Base-by-base conservation (phyloP, 148 eudicot genomes). In the Chenopodium formosanum region DNA sequence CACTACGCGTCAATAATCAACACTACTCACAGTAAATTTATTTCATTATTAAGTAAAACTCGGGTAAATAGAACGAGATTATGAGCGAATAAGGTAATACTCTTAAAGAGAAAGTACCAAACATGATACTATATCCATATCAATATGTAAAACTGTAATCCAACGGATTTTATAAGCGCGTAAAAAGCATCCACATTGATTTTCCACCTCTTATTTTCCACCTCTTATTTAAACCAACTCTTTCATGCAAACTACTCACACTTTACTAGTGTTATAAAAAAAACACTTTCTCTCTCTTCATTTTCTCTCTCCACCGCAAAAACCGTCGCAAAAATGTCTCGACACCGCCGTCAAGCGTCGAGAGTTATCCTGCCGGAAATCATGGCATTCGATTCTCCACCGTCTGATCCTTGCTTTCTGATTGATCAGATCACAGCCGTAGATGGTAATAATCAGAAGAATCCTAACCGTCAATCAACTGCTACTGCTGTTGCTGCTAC, bases 341-440 rank as follows among this genome's bases (percentile, higher is more conserved):
- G 78, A 14, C 83, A 81, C 74, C 83, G 83, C 66, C 83, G 83
- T 3, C 78, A 74, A 81, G 65, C 62, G 1, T 81, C 83, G 1
- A 50, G 20, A 19, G 78, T 76, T 0, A 52, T 48, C 1, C 78
- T 47, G 0, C 47, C 48, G 0, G 78, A 81, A 29, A 0, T 74
- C 20, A 8, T 7, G 7, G 2, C 52, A 50, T 48, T 81, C 32
- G 83, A 63, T n/a, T 3, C 48, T 4, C 67, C 58, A 29, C n/a
- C 78, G 27, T 47, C 72, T 20, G 66, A 76, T 66, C 83, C 72
- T 20, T 67, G 68, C 9, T 48, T 74, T 1, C 7, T 34, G 4
- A 9, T 31, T n/a, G 72, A 75, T 32, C 78, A 75, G 74, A 81
- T 75, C 83, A 44, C 83, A 56, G 52, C 22, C 50, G 65, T n/a